Evolutionary conservation across 2,329 filamentous ascomycete genomes (phyloP), one percentile per base, ranked within the genome.

Genomic region (Epichloe amarillans): DNA sequence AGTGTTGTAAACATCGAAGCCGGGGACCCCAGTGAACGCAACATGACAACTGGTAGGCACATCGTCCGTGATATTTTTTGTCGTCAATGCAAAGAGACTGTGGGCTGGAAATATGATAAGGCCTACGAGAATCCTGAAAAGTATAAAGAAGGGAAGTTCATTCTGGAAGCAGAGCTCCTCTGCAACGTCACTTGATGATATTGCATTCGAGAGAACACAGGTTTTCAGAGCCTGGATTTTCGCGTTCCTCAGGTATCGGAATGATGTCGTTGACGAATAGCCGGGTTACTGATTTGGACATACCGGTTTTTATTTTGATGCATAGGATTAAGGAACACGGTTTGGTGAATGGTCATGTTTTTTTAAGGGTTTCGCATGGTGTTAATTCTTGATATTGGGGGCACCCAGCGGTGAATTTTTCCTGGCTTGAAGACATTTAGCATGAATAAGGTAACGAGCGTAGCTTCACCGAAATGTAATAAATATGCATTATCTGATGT

Each of bases 41-140:
- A 86, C 72, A 98, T 98, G 93, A 98, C 93, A 14, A 98, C 93
- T 1, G 93, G 93, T 49, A 81, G 87, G 50, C 93, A 98, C 69
- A 77, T 97, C 51, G 93, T 98, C 46, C 84, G 93, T 52, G 93
- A 98, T 66, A 96, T 98, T 61, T 75, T 52, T 52, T 98, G 93
- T 72, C 79, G 85, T 52, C 87, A 95, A 68, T 98, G 93, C 77
- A 86, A 85, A 64, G 86, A 90, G 67, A 86, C 84, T 33, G 93
- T 98, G 49, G 93, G 93, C 37, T 98, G 93, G 93, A 97, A 95
- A 68, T 98, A 98, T 66, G 93, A 98, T 69, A 95, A 94, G 72
- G 93, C 93, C 1, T 97, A 86, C 66, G 93, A 98, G 72, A 69
- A 74, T 36, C 83, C 77, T 56, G 91, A 98, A 77, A 95, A 95